Evolutionary conservation across 2,329 filamentous ascomycete genomes (phyloP).

Genomic region (Calonectria fujianensis): DNA sequence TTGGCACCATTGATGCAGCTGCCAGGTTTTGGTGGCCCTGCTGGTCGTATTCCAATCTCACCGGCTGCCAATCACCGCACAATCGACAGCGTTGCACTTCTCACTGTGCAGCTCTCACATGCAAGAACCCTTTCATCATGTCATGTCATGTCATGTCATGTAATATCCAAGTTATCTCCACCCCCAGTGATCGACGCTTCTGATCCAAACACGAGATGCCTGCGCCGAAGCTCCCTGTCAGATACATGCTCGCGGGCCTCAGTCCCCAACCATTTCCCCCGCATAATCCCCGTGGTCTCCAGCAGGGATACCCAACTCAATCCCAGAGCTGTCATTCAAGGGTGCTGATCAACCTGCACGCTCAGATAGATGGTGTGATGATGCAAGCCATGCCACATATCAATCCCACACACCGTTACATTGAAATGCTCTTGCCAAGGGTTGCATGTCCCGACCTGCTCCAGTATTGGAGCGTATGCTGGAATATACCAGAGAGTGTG

Average conservation of each 20-base stretch:
- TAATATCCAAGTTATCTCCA: slow-evolving; percentile 10
- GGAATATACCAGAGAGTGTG: background rate
- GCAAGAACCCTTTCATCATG: background rate
- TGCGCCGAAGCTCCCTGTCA: background rate
- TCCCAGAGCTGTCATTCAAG: background rate
- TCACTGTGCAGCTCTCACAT: slow-evolving; percentile 16
- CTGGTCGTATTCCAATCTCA: slow-evolving; percentile 2
- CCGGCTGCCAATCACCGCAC: background rate
- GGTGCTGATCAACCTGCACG: background rate
- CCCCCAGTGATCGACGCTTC: slow-evolving; percentile 11
- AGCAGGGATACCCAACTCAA: slow-evolving; percentile 9
- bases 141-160: background rate
- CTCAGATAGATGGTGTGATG: background rate
- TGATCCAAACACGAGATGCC: background rate
- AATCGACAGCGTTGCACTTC: background rate
- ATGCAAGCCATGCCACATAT: slow-evolving; percentile 16
- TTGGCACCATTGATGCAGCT: background rate
- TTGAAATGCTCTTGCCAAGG: background rate
- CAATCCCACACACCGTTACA: slow-evolving; percentile 9
- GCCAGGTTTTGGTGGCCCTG: background rate
- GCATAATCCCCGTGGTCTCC: slow-evolving; percentile 11
- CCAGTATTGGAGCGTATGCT: too few species aligned
- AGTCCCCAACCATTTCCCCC: slow-evolving; percentile 10
- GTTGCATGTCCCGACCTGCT: background rate
- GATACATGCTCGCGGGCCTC: slow-evolving; percentile 23